A percentile compares a stretch with the other conserved stretches of the same genome.
Evolutionary conservation across 2,329 filamentous ascomycete species (phyloP).

Genomic region (Laburnicola sp.): DNA sequence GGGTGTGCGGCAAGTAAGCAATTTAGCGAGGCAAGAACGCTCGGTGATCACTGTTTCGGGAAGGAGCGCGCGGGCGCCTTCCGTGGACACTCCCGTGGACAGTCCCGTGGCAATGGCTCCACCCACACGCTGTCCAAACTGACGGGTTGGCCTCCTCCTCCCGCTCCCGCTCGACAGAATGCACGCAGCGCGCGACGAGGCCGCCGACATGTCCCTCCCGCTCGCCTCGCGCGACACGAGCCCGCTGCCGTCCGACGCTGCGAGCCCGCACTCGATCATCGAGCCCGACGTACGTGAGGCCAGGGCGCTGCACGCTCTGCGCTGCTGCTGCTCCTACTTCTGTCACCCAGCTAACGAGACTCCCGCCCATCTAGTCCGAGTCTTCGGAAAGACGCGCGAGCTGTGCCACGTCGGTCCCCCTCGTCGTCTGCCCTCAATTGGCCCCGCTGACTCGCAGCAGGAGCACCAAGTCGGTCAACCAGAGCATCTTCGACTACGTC

Average conservation of each 20-base stretch:
- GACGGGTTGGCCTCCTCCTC: conserved; percentile 17
- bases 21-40: background rate
- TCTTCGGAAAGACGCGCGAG: conserved; percentile 36
- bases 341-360: conserved; percentile 2
- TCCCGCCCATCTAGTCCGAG: conserved; percentile 32
- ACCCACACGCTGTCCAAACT: conserved; percentile 16
- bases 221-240: conserved; percentile 22
- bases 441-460: conserved; percentile 30
- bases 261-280: conserved; percentile 30
- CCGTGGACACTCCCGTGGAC: background rate
- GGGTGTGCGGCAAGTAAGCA: background rate
- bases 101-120: conserved; percentile 8
- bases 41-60: conserved; percentile 2
- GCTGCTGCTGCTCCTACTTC: background rate
- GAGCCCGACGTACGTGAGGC: conserved; percentile 28
- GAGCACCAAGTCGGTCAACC: conserved; percentile 45
- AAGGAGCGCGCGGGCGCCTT: conserved; percentile 12
- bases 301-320: background rate
- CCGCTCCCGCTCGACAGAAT: conserved; percentile 6
- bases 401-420: conserved; percentile 37
- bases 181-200: conserved; percentile 8
- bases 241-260: conserved; percentile 23
- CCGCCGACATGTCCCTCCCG: conserved; percentile 26
- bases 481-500: conserved; percentile 46
- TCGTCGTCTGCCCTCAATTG: background rate